A percentile compares a stretch with the other conserved stretches of the same genome.
Evolutionary conservation across 2,329 filamentous ascomycete species (phyloP).

Genomic region (Aspergillus ustus): DNA sequence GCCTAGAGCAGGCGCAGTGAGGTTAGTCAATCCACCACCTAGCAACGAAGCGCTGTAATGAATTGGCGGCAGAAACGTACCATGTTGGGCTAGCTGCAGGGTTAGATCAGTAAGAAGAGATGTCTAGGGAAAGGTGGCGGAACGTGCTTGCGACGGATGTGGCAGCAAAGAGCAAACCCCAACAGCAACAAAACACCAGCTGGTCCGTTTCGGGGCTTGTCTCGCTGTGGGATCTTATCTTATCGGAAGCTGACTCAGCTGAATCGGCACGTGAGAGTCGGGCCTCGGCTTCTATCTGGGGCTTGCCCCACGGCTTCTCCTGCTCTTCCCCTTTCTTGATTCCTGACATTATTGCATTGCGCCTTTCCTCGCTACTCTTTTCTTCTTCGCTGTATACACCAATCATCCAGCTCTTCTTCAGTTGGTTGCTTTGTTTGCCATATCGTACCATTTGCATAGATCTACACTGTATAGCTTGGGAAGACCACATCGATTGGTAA

Average conservation of each 20-base stretch:
- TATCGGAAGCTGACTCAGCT: constrained; percentile 28
- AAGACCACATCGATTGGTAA: constrained; percentile 23
- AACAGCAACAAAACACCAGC: constrained; percentile 29
- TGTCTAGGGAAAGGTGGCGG: neutral
- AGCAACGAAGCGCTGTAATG: neutral
- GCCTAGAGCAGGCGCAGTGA: constrained; percentile 52
- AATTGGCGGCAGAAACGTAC: constrained; percentile 19
- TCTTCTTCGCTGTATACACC: constrained; percentile 12
- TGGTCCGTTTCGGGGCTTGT: constrained; percentile 25
- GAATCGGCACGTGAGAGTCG: constrained; percentile 29
- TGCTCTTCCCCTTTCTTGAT: constrained; percentile 10
- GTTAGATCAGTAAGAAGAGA: constrained; percentile 12
- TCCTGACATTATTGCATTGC: neutral
- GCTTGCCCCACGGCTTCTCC: constrained; percentile 21
- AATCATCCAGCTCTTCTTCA: neutral
- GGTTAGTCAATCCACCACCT: constrained; percentile 19
- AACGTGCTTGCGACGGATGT: constrained; percentile 7
- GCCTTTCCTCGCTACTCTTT: constrained; percentile 3
- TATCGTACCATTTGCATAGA: neutral
- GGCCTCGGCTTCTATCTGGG: constrained; percentile 25
- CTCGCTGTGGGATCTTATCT: constrained; percentile 34
- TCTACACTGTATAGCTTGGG: neutral
- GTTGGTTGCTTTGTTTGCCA: neutral
- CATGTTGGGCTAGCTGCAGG: constrained; percentile 28
- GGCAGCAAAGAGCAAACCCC: constrained; percentile 11